These are phyloP conservation scores for Gossypioides kirkii DNA, from an alignment of 345 rosid species.

Conservation along the genomic window DNA sequence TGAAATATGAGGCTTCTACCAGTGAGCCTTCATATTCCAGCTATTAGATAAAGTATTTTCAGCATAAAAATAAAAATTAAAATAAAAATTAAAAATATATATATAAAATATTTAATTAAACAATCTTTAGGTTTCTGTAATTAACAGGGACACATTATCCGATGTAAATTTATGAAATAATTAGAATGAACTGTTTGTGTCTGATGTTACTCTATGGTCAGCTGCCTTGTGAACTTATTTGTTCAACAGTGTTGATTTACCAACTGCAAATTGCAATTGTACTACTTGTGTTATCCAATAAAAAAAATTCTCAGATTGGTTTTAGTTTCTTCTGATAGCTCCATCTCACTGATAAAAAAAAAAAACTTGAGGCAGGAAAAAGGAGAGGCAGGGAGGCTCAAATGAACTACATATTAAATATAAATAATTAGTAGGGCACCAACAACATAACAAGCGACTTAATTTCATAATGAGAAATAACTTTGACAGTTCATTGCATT, in stretches of 20 bases:
- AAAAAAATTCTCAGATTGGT: background rate
- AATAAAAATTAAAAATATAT: background rate
- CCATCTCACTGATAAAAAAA: background rate
- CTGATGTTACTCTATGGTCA: background rate
- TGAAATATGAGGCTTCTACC: conserved; percentile 12
- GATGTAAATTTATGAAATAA: conserved; percentile 10
- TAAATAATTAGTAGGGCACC: background rate
- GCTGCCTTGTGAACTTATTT: background rate
- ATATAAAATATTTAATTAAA: conserved; percentile 23
- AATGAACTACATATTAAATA: background rate
- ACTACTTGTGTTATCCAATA: conserved; percentile 1
- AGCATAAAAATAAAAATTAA: conserved; percentile 10
- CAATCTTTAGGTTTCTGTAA: conserved; percentile 20
- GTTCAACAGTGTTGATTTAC: conserved; percentile 3
- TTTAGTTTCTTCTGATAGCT: background rate
- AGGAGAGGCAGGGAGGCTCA: background rate
- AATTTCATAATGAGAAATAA: background rate
- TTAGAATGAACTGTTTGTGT: background rate
- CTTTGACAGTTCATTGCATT: background rate
- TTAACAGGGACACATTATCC: background rate
- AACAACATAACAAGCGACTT: background rate
- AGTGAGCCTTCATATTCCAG: conserved; percentile 17
- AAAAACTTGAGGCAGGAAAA: background rate
- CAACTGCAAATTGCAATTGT: conserved; percentile 1
- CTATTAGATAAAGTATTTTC: conserved; percentile 15